phyloP scores from a whole-genome alignment of 1,284 basidiomycete genomes.

The Mycena citricolor region DNA sequence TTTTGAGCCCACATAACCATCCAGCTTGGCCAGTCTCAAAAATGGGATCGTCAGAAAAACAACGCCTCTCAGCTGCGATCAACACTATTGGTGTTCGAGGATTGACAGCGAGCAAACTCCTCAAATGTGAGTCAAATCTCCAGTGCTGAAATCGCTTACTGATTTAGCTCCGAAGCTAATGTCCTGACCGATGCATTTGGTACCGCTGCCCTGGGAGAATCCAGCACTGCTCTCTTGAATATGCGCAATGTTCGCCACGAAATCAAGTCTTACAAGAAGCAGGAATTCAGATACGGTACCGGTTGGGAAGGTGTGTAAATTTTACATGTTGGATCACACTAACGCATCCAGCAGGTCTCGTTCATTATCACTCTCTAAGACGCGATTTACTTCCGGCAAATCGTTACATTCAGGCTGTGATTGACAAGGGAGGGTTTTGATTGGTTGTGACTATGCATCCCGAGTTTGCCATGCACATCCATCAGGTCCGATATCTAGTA shows the following conservation, averaged over 20 bases:
- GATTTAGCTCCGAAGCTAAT: background rate
- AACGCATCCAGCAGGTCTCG: constrained; percentile 5
- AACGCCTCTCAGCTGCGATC: background rate
- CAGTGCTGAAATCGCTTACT: background rate
- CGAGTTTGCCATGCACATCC: constrained; percentile 9
- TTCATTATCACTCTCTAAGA: background rate
- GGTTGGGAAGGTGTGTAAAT: constrained; percentile 10
- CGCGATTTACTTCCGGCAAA: background rate
- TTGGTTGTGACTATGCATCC: constrained; percentile 17
- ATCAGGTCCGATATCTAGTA: constrained; percentile 7
- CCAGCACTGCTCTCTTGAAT: constrained; percentile 8
- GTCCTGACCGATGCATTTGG: background rate
- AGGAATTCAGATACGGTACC: constrained; percentile 5
- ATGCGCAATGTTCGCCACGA: constrained; percentile 8
- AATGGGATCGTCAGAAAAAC: background rate
- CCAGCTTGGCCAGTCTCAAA: constrained; percentile 7
- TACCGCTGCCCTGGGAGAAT: background rate
- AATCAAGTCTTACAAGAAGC: constrained; percentile 1
- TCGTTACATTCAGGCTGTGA: constrained; percentile 1
- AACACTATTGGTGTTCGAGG: constrained; percentile 1
- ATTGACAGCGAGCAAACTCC: constrained; percentile 5
- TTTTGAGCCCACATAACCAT: constrained; percentile 7
- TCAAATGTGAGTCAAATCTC: background rate
- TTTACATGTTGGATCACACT: background rate
- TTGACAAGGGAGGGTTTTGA: background rate